phyloP scores from a whole-genome alignment of 2,329 filamentous ascomycete genomes.

The Apiospora marii region DNA sequence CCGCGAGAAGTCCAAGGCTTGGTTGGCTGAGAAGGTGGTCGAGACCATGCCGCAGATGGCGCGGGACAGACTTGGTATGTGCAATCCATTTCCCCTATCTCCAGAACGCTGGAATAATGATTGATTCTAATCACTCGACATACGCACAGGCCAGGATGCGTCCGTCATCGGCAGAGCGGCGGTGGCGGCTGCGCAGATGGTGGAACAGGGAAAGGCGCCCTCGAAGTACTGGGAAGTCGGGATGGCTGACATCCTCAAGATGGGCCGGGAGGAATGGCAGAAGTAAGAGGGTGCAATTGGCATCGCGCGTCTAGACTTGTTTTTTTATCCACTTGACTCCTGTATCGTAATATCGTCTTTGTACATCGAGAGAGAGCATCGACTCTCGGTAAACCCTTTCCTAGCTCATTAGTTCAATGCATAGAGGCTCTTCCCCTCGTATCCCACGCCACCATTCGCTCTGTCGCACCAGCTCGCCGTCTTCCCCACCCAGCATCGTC shows the following conservation, averaged over 20 bases:
- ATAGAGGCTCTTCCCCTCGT: conserved; percentile 11
- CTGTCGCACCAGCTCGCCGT: conserved; percentile 7
- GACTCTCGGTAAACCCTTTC: not conserved
- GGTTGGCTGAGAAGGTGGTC: not conserved
- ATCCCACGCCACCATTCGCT: conserved; percentile 15
- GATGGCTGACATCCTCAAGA: conserved; percentile 67
- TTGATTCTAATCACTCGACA: not conserved
- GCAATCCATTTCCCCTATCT: not conserved
- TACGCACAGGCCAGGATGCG: conserved; percentile 70
- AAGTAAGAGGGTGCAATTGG: not conserved
- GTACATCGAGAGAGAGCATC: not conserved
- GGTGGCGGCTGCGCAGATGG: conserved; percentile 65
- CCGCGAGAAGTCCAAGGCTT: conserved; percentile 4
- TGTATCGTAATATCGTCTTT: not conserved
- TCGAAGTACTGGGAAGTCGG: conserved; percentile 69
- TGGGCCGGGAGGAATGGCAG: conserved; percentile 51
- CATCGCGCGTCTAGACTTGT: not conserved
- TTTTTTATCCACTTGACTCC: not conserved
- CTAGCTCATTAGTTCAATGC: not conserved
- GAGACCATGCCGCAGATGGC: conserved; percentile 1
- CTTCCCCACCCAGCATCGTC: conserved; percentile 8
- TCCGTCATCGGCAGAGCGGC: conserved; percentile 75
- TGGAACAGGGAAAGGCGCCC: conserved; percentile 65
- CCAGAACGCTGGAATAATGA: not conserved
- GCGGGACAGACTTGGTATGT: conserved; percentile 3